These are phyloP conservation scores for Cantharellus cinnabarinus DNA, from an alignment of 768 basidiomycete species.

Conservation along the genomic window DNA sequence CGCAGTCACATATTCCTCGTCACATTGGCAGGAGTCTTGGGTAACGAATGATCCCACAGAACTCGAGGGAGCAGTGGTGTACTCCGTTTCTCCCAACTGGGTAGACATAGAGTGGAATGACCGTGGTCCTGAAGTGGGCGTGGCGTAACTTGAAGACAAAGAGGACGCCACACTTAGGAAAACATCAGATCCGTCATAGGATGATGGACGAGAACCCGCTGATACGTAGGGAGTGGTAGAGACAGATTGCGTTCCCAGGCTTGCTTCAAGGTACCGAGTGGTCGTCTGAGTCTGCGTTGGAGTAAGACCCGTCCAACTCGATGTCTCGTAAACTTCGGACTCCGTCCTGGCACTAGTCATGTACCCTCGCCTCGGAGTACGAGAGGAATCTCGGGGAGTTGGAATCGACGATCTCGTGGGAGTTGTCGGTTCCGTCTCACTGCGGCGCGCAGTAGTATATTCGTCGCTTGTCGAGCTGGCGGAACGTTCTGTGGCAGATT, in stretches of 20 bases:
- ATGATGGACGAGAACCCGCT: background rate
- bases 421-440: background rate
- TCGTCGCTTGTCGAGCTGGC: background rate
- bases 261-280: background rate
- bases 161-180: conserved; percentile 12
- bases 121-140: conserved; percentile 15
- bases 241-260: background rate
- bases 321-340: background rate
- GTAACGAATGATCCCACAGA: background rate
- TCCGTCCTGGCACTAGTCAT: background rate
- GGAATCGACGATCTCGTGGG: background rate
- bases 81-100: conserved; percentile 13
- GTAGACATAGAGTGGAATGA: conserved; percentile 13
- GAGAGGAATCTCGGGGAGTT: background rate
- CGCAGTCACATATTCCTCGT: conserved; percentile 21
- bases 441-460: background rate
- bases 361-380: background rate
- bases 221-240: background rate
- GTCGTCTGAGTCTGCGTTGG: conserved; percentile 1
- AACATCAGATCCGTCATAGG: background rate
- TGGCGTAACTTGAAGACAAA: conserved; percentile 9
- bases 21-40: background rate
- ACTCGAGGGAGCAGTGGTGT: background rate
- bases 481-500: background rate
- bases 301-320: background rate